Base-by-base conservation (phyloP, 257 asterid genomes). In the Solanum arcanum region DNA sequence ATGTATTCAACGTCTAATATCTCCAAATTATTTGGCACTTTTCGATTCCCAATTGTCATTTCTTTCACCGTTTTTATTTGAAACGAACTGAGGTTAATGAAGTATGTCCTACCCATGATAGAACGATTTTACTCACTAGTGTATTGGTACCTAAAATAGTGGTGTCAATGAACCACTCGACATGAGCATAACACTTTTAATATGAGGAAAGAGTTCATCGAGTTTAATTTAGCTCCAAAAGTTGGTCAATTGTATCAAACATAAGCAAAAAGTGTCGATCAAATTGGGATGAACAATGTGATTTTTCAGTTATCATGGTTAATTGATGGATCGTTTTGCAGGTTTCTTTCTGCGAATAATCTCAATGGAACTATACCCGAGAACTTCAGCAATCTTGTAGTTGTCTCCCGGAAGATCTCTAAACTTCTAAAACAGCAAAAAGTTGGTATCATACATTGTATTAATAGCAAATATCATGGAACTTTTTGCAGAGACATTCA, bases 291-390 rank as follows among this genome's bases (percentile, higher is more conserved):
- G 41, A 78, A 86, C 86, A 70, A 81, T 87, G 84, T 64, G 29
- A 23, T 87, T 88, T 69, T 86, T 20, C 27, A 44, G 66, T 9
- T 46, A 46, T 78, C 84, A 27, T 78, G 27, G 66, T 46, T 78
- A 46, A 78, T 78, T 27, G 42, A 78, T 46, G 84, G 84, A 46
- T 49, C 64, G 46, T 47, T 78, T 46, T 93, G 93, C 96, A 97
- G 99, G 89, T 78, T 87, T 27, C 27, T 27, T 27, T 27, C 27
- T 27, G 27, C 27, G 16, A 97, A 95, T 92, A 91, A 93, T 89
- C 89, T 97, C 90, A 92, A 87, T 2, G 99, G 99, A 88, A 88
- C 93, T 12, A 94, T 95, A 90, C 99, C 98, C 1, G 89, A 23
- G 88, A 75, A 90, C 27, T 95, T 80, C 86, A 92, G 88, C 86